phyloP scores from a whole-genome alignment of 495 filamentous ascomycete genomes.

The Clohesyomyces aquaticus region DNA sequence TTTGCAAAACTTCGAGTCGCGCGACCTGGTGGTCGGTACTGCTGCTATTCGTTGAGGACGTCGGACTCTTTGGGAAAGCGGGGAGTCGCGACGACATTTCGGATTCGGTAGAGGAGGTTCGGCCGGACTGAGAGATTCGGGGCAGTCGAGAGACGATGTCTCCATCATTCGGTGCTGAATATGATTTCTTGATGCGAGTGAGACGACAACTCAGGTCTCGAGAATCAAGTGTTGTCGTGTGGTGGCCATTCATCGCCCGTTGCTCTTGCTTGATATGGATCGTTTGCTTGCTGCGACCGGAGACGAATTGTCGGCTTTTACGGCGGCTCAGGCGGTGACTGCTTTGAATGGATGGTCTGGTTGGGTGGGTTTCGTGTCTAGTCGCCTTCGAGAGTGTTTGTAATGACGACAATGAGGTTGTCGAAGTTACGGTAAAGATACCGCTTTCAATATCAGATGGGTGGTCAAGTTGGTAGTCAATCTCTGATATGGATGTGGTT shows the following conservation, averaged over 20 bases:
- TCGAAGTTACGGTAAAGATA: constrained; percentile 3
- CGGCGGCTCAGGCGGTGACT: constrained; percentile 5
- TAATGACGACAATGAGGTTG: constrained; percentile 11
- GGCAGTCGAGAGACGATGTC: constrained; percentile 19
- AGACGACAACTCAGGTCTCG: constrained; percentile 24
- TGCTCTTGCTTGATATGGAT: constrained; percentile 17
- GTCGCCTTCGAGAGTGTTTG: neutral
- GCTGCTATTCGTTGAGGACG: constrained; percentile 10
- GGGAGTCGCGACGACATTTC: constrained; percentile 2
- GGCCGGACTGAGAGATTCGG: constrained; percentile 3
- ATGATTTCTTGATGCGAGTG: constrained; percentile 14
- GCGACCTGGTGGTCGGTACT: neutral
- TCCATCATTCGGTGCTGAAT: constrained; percentile 19
- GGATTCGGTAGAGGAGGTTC: constrained; percentile 18
- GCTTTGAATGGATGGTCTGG: constrained; percentile 1
- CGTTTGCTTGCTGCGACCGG: constrained; percentile 27
- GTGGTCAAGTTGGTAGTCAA: constrained; percentile 2
- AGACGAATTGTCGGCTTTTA: constrained; percentile 21
- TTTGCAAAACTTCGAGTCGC: constrained; percentile 12
- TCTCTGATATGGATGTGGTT: neutral
- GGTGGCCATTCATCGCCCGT: constrained; percentile 26
- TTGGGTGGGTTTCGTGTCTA: constrained; percentile 1
- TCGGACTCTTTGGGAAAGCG: constrained; percentile 13
- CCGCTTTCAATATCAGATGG: neutral
- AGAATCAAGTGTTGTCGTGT: constrained; percentile 11